These are phyloP conservation scores for Cladosporium colombiae DNA, from an alignment of 2,329 filamentous ascomycete genomes.

Conservation along the genomic window DNA sequence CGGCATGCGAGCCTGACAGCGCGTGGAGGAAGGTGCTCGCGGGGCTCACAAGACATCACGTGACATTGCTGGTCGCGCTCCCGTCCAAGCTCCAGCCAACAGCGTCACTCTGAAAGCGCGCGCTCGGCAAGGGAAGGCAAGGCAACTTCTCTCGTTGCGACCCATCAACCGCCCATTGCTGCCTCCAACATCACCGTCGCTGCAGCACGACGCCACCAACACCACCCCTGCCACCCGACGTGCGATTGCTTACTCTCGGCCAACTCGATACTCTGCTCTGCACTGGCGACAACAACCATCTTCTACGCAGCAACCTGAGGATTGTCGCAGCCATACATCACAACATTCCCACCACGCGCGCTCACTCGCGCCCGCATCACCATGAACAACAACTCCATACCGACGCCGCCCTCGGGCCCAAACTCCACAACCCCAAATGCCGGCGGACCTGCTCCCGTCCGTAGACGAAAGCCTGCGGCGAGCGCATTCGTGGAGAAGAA, in stretches of 20 bases:
- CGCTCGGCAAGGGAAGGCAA: not conserved
- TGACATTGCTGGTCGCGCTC: not conserved
- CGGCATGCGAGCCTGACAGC: not conserved
- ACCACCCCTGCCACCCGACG: not conserved
- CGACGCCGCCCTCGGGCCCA: constrained; percentile 33
- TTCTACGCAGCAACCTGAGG: not conserved
- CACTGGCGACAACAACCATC: not conserved
- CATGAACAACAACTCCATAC: constrained; percentile 40
- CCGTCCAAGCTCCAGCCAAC: not conserved
- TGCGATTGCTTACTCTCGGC: too few relatives aligned
- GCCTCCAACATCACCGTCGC: not conserved
- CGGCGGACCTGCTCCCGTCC: constrained; percentile 34
- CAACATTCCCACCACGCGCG: not conserved
- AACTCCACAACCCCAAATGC: constrained; percentile 37
- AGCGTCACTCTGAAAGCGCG: not conserved
- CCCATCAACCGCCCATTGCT: not conserved
- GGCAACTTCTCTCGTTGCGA: not conserved
- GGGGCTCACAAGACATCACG: not conserved
- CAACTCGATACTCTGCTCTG: not conserved
- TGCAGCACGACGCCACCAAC: not conserved
- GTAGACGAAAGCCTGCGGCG: constrained; percentile 38
- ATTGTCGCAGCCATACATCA: not conserved
- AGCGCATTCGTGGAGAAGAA: constrained; percentile 37
- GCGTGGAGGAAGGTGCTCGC: not conserved
- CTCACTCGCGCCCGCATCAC: constrained; percentile 9